A percentile compares a stretch with the other conserved stretches of the same genome.
Evolutionary conservation across 2,329 filamentous ascomycete species (phyloP).

Genomic region (Aspergillus flavus): DNA sequence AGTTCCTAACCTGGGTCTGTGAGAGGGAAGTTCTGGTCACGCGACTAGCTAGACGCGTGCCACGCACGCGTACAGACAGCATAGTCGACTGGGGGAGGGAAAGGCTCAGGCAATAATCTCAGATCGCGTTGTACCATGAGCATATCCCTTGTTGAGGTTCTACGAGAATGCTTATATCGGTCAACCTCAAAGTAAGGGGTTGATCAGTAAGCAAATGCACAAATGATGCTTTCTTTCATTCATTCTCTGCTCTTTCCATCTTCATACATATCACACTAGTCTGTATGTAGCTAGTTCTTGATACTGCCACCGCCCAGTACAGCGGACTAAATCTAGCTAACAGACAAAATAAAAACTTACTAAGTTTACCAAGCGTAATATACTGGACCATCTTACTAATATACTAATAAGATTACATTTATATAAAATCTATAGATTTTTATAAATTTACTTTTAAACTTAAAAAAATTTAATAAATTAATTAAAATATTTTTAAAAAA

Average conservation of each 20-base stretch:
- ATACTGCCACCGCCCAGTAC: neutral
- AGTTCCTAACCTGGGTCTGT: slow-evolving; percentile 9
- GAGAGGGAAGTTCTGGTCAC: slow-evolving; percentile 5
- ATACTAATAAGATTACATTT: too few species aligned
- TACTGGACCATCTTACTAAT: too few species aligned
- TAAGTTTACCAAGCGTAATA: too few species aligned
- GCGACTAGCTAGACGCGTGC: slow-evolving; percentile 8
- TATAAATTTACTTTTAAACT: too few species aligned
- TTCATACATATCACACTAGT: neutral
- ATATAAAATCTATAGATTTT: too few species aligned
- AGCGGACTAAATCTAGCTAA: too few species aligned
- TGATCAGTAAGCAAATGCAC: neutral
- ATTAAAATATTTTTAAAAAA: too few species aligned
- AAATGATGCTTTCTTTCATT: neutral
- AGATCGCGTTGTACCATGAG: neutral
- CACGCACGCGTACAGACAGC: slow-evolving; percentile 2
- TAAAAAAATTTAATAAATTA: too few species aligned
- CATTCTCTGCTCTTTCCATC: neutral
- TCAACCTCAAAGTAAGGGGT: neutral
- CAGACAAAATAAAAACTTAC: too few species aligned
- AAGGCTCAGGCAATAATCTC: neutral
- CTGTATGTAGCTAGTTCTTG: neutral
- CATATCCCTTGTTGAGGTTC: neutral
- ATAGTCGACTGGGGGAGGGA: neutral
- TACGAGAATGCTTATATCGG: neutral